Percentiles rank a stretch among this genome's conserved stretches.
Conservation (phyloP, 305 asterid species). For the Fraxinus nigra region DNA sequence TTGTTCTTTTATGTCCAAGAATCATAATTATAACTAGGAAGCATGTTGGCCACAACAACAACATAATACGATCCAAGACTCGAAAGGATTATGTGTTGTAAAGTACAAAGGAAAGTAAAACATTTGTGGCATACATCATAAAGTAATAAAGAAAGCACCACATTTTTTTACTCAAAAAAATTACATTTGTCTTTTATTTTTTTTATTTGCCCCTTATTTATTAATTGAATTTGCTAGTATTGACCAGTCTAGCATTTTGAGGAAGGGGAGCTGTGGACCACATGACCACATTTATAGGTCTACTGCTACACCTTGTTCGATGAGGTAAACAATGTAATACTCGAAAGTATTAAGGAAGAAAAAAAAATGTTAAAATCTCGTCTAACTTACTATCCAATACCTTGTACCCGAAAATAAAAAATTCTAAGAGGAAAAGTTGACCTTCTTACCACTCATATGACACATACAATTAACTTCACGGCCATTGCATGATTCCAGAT, state of each 20-base stretch:
- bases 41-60: not conserved
- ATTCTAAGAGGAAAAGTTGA: not conserved
- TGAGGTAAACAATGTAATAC: not conserved
- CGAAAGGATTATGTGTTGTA: not conserved
- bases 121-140: not conserved
- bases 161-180: not conserved
- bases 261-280: not conserved
- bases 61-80: not conserved
- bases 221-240: not conserved
- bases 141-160: not conserved
- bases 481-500: slow-evolving; percentile 63
- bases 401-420: not conserved
- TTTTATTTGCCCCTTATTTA: not conserved
- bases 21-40: not conserved
- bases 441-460: slow-evolving; percentile 50
- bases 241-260: not conserved
- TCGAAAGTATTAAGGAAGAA: not conserved
- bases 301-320: not conserved
- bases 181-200: not conserved
- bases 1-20: not conserved
- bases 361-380: not conserved
- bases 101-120: too few species aligned
- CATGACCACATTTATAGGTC: not conserved
- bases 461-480: slow-evolving; percentile 60
- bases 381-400: not conserved